These are phyloP conservation scores for Farysia itapuensis DNA, from an alignment of 1,284 basidiomycete genomes.

Conservation along the genomic window DNA sequence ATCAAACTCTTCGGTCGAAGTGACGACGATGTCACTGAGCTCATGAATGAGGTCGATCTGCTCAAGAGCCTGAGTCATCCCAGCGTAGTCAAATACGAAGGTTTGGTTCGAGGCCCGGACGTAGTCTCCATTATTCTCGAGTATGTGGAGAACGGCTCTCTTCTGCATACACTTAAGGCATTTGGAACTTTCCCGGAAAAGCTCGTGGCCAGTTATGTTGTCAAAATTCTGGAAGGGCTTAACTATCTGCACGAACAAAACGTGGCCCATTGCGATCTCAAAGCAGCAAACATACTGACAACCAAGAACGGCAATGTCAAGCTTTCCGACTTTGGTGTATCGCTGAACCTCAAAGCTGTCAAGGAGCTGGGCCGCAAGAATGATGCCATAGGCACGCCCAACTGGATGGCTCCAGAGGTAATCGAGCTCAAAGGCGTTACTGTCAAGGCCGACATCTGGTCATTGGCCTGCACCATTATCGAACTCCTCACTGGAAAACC, in stretches of 20 bases:
- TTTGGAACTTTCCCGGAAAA: slow-evolving; percentile 89
- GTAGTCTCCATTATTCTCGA: slow-evolving; percentile 63
- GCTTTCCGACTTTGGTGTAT: slow-evolving; percentile 66
- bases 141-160: slow-evolving; percentile 69
- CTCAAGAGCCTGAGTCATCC: slow-evolving; percentile 94
- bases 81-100: slow-evolving; percentile 95
- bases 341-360: slow-evolving; percentile 47
- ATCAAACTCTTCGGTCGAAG: slow-evolving; percentile 94
- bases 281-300: slow-evolving; percentile 66
- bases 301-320: slow-evolving; percentile 66
- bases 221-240: slow-evolving; percentile 83
- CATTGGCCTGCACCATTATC: slow-evolving; percentile 86
- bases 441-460: slow-evolving; percentile 76
- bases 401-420: slow-evolving; percentile 96
- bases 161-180: slow-evolving; percentile 67
- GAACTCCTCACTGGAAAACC: slow-evolving; percentile 88
- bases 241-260: slow-evolving; percentile 95
- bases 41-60: slow-evolving; percentile 98
- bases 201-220: slow-evolving; percentile 87
- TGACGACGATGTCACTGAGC: slow-evolving; percentile 98
- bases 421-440: slow-evolving; percentile 73
- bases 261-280: slow-evolving; percentile 65
- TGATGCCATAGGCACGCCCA: slow-evolving; percentile 82
- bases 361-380: slow-evolving; percentile 71
- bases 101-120: slow-evolving; percentile 62